Base-by-base conservation (phyloP, 1,284 basidiomycete genomes). In the Ustilago trichophora region DNA sequence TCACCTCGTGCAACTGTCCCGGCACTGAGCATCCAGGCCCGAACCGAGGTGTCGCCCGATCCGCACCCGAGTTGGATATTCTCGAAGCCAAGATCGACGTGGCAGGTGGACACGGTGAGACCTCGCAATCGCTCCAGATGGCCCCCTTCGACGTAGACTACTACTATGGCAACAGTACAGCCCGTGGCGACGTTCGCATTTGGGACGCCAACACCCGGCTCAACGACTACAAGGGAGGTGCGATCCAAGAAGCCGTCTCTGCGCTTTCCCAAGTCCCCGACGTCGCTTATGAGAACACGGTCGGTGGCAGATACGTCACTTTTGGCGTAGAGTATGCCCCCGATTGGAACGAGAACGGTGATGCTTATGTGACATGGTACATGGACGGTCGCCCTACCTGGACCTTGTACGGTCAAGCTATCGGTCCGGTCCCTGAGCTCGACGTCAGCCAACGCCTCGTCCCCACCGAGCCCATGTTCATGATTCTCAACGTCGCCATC, bases 71-170 rank as follows among this genome's bases (percentile, higher is more conserved):
- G 49, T 46, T 82, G 24, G 81, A 82, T 51, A 74, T 82, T 24
- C 66, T 80, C 44, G 80, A 82, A 62, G 75, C 79, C 15, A 85
- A 88, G 68, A 84, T 84, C 86, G 82, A 88, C 87, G 78, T 56
- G 0, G 57, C 55, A n/a, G 37, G 48, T 3, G 80, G 77, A 3
- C 53, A 53, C 36, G 67, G 70, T 13, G 62, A 68, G 19, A 77
- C 75, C 1, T 82, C 77, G 54, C 70, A 77, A 54, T 79, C 79
- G 8, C 64, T 76, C 34, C 81, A 82, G 44, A 72, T 77, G 50
- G 81, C 81, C 2, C 81, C 81, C 1, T 82, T 80, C 59, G 77
- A 79, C 55, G 52, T 70, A 8, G 67, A 70, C 29, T 78, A 78
- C 56, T 64, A 67, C 44, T 80, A 78, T 62, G 63, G 72, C 12